Evolutionary conservation across 495 filamentous ascomycete genomes (phyloP), one percentile per base, ranked within the genome.

Genomic region (Aspergillus incahuasiensis): DNA sequence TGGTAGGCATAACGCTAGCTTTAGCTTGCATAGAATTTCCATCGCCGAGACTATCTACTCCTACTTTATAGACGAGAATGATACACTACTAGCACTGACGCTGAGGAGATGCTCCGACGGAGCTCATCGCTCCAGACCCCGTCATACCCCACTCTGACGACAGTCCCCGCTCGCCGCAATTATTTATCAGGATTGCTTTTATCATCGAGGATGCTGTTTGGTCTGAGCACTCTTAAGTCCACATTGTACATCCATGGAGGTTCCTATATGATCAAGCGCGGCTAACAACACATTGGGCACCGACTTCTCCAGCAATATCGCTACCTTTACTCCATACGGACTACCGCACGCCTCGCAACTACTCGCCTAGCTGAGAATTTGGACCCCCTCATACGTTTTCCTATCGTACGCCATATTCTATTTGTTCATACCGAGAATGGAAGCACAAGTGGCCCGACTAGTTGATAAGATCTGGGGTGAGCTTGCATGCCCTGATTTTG

Each of bases 381-480:
- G 44, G n/a, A 28, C 30, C 21, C 25, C 25, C 6, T 43, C 39
- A 35, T 44, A 43, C 35, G 22, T n/a, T 25, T 3, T 34, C 20
- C 2, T 32, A 25, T 32, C 7, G 11, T 30, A 11, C 3, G 24
- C 20, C 15, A 20, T 30, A 6, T 16, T 39, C 5, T 15, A 20
- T 11, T 3, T 7, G 44, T 28, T 19, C 21, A 48, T 9, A 1
- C 18, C 25, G 44, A 60, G 41, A 43, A 94, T 95, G 90, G 86
- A 92, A 56, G 74, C 81, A 9, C 86, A 90, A 67, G 79, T 92
- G 16, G 63, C 74, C 3, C 76, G 77, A 19, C 74, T 95, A 42
- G 83, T 89, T 53, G 75, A 88, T 55, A 89, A 88, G 68, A 80
- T 79, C 58, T 91, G 87, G 88, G 73, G 77, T 73, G 79, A 69